Evolutionary conservation across 75 land plant genomes (phyloP).

Genomic region (Pinus tabuliformis): DNA sequence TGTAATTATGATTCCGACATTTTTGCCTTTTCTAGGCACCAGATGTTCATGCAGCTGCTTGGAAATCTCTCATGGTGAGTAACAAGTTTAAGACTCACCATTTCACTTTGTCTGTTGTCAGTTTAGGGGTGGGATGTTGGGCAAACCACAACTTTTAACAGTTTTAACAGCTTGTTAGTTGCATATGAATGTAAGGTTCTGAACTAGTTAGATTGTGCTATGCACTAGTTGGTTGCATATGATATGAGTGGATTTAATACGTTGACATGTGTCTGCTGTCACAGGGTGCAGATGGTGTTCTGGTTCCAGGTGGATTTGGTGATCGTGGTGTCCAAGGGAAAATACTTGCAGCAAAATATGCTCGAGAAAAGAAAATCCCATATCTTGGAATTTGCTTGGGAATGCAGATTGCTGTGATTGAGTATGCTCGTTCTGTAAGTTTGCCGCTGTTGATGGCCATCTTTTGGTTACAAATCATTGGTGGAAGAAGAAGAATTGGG

Average conservation of each 20-base stretch:
- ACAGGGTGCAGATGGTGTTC: constrained; percentile 82
- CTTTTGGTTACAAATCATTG: background rate
- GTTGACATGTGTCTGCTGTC: background rate
- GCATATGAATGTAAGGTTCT: background rate
- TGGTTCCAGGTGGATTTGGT: constrained; percentile 98
- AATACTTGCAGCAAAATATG: constrained; percentile 88
- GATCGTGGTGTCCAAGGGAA: constrained; percentile 95
- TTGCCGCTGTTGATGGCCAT: background rate
- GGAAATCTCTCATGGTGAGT: constrained; percentile 69
- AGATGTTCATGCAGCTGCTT: constrained; percentile 61
- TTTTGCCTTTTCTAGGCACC: constrained; percentile 46
- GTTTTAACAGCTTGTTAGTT: background rate
- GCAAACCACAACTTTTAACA: background rate
- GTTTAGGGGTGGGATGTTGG: background rate
- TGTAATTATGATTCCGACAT: background rate
- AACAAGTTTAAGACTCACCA: background rate
- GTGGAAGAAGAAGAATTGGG: background rate
- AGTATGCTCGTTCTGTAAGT: constrained; percentile 72
- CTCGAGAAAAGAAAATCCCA: constrained; percentile 80
- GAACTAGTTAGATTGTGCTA: background rate
- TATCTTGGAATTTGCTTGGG: constrained; percentile 94
- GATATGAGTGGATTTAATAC: background rate
- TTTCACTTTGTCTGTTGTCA: background rate
- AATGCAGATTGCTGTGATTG: constrained; percentile 98
- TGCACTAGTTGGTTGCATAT: background rate